These are phyloP conservation scores for Bruguiera gymnorhiza DNA, from an alignment of 345 rosid genomes.

Conservation along the genomic window DNA sequence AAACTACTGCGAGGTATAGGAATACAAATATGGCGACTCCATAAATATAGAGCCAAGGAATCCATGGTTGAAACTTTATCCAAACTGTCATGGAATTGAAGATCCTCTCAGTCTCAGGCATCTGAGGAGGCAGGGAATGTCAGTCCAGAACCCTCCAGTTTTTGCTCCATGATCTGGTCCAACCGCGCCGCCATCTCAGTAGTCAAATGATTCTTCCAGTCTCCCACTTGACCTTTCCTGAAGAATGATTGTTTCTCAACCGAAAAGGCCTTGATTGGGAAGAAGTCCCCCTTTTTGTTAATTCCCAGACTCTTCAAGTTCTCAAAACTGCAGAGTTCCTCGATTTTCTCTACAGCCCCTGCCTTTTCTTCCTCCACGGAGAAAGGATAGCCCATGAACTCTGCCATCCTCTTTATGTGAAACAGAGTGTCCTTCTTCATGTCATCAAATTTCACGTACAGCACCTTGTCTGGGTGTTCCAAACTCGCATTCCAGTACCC, in stretches of 20 bases:
- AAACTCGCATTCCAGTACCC: not conserved
- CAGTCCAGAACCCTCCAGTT: not conserved
- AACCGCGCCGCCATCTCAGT: not conserved
- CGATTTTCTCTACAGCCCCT: not conserved
- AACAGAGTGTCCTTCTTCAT: not conserved
- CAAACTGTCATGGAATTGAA: too few species aligned
- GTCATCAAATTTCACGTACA: not conserved
- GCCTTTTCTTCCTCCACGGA: not conserved
- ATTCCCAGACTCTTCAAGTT: not conserved
- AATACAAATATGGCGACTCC: too few species aligned
- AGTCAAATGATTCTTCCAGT: not conserved
- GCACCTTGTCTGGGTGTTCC: not conserved
- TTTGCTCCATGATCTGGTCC: not conserved
- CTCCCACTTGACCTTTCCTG: not conserved
- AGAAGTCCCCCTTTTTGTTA: not conserved
- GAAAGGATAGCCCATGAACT: not conserved
- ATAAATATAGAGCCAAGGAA: too few species aligned
- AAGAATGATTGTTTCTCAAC: not conserved
- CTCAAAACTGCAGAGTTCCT: not conserved
- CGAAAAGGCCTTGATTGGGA: not conserved
- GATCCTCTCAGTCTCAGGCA: too few species aligned
- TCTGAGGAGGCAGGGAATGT: too few species aligned
- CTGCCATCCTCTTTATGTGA: not conserved
- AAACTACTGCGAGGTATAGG: too few species aligned
- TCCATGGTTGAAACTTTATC: too few species aligned